phyloP scores from a whole-genome alignment of 2,329 filamentous ascomycete genomes.

The Colletotrichum filicis region DNA sequence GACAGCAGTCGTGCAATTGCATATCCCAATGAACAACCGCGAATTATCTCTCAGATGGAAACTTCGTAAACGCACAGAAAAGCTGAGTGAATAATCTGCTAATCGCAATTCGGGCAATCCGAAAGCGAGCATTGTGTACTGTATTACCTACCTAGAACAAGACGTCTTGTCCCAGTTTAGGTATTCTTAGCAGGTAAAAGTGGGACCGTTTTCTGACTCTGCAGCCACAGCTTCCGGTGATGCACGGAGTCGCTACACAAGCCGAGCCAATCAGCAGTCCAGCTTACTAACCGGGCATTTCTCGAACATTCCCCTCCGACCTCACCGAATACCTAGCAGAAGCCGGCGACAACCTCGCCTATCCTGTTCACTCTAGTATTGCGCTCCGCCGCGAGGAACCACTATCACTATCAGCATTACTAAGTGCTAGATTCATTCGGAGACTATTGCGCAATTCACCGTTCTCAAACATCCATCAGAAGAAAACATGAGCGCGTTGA shows the following conservation, averaged over 20 bases:
- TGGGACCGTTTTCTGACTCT: background rate
- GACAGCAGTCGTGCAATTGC: too few relatives aligned
- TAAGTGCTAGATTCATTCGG: background rate
- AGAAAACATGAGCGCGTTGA: slow-evolving; percentile 27
- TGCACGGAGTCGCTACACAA: background rate
- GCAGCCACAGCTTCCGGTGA: background rate
- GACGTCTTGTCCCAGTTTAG: background rate
- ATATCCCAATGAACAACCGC: too few relatives aligned
- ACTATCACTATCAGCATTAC: slow-evolving; percentile 8
- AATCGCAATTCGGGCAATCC: background rate
- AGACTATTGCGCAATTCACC: background rate
- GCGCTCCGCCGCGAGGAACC: background rate
- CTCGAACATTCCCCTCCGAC: slow-evolving; percentile 29
- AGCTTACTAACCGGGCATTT: slow-evolving; percentile 25
- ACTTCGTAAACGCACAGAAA: too few relatives aligned
- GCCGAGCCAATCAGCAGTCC: slow-evolving; percentile 11
- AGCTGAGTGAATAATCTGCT: too few relatives aligned
- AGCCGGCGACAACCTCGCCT: background rate
- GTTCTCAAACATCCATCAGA: background rate
- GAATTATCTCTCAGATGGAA: too few relatives aligned
- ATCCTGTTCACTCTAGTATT: background rate
- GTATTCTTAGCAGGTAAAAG: background rate
- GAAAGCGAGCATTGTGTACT: background rate
- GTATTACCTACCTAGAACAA: background rate
- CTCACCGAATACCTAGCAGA: slow-evolving; percentile 11